phyloP scores from a whole-genome alignment of 2,329 filamentous ascomycete species.

The Penicillium sp. region DNA sequence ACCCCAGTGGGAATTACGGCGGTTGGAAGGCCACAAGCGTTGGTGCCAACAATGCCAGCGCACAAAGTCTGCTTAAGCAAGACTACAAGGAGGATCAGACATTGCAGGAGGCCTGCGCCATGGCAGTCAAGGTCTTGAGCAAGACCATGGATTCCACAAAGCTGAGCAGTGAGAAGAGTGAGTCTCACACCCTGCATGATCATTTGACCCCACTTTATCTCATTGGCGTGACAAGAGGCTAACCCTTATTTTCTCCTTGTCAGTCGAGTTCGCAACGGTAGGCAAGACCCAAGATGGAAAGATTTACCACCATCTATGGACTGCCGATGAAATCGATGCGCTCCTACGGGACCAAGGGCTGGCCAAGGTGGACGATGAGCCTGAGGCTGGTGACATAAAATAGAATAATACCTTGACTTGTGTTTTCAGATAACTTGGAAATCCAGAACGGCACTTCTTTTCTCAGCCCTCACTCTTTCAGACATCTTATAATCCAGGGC shows the following conservation, averaged over 20 bases:
- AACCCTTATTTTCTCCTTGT: conserved; percentile 10
- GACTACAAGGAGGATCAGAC: conserved; percentile 99
- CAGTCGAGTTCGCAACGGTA: conserved; percentile 97
- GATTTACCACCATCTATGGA: conserved; percentile 98
- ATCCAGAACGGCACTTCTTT: conserved; percentile 28
- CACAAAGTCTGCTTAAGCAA: conserved; percentile 95
- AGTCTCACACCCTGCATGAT: conserved; percentile 38
- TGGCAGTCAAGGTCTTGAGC: conserved; percentile 98
- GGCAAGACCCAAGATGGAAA: conserved; percentile 92
- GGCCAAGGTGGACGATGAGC: conserved; percentile 74
- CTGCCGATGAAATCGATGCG: conserved; percentile 90
- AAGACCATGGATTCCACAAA: conserved; percentile 99
- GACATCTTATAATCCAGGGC: not conserved
- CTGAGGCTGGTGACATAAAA: conserved; percentile 56
- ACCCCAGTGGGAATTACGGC: conserved; percentile 97
- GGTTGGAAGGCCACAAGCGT: conserved; percentile 99
- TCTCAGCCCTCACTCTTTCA: conserved; percentile 13
- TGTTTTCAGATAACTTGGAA: conserved; percentile 26
- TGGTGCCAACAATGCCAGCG: conserved; percentile 96
- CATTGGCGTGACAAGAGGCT: conserved; percentile 7
- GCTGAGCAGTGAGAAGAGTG: conserved; percentile 98
- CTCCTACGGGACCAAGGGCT: conserved; percentile 93
- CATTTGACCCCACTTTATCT: not conserved
- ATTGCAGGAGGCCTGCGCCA: conserved; percentile 91
- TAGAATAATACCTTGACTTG: conserved; percentile 28